Percentiles rank a stretch among this genome's conserved stretches.
These are phyloP conservation scores for Phytophthora melonis DNA, from an alignment of 352 stramenopile genomes.

Conservation along the genomic window DNA sequence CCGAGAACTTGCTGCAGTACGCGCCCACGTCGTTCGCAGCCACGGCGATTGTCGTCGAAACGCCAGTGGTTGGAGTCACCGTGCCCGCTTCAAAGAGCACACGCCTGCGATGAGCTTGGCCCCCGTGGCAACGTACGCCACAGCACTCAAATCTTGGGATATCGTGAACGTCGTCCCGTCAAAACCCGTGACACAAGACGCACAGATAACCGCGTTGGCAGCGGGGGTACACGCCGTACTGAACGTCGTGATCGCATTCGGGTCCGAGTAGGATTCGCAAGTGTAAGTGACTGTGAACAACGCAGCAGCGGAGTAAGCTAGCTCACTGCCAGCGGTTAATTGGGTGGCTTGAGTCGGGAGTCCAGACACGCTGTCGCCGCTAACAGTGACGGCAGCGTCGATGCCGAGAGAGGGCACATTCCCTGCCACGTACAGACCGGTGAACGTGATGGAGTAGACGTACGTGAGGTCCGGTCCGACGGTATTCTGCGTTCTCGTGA, in stretches of 20 bases:
- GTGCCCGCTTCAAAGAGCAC: constrained; percentile 65
- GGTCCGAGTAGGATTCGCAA: constrained; percentile 89
- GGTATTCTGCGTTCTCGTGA: constrained; percentile 39
- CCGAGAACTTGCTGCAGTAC: constrained; percentile 51
- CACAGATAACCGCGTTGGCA: constrained; percentile 38
- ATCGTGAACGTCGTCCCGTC: constrained; percentile 60
- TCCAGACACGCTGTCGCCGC: constrained; percentile 11
- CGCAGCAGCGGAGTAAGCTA: constrained; percentile 31
- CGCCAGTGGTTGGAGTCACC: constrained; percentile 21
- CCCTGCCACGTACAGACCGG: constrained; percentile 82
- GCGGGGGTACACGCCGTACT: constrained; percentile 59
- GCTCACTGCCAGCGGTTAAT: neutral
- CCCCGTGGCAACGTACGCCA: constrained; percentile 19
- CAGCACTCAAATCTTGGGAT: constrained; percentile 21
- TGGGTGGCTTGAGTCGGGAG: constrained; percentile 51
- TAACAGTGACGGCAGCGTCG: constrained; percentile 51
- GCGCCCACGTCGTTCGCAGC: constrained; percentile 29
- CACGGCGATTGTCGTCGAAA: constrained; percentile 28
- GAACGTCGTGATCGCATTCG: constrained; percentile 57
- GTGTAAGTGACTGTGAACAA: constrained; percentile 67
- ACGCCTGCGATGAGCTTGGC: constrained; percentile 55
- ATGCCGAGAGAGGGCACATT: constrained; percentile 84
- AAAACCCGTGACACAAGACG: constrained; percentile 73
- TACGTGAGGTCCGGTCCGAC: constrained; percentile 62
- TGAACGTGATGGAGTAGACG: constrained; percentile 91